phyloP scores from a whole-genome alignment of 108 stramenopile species.

The Stephanodiscus triporus region DNA sequence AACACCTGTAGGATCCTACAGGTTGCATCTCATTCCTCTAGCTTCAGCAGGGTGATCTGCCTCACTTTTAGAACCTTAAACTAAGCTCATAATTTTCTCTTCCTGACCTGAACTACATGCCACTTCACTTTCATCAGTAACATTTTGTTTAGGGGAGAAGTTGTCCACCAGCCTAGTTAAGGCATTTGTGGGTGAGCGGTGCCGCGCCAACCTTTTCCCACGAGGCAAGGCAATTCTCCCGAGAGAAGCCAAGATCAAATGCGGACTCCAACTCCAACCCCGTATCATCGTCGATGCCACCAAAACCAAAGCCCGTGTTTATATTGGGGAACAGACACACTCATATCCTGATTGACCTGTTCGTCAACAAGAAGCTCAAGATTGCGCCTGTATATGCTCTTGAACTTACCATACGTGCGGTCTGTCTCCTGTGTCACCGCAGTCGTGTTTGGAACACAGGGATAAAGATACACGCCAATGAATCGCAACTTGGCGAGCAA shows the following conservation, averaged over 20 bases:
- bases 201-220: slow-evolving; percentile 21
- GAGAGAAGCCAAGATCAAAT: slow-evolving; percentile 8
- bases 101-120: too few species aligned
- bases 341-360: not conserved
- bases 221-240: not conserved
- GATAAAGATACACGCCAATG: slow-evolving; percentile 4
- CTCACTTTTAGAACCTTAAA: too few species aligned
- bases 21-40: too few species aligned
- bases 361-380: not conserved
- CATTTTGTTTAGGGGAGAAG: too few species aligned
- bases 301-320: slow-evolving; percentile 16
- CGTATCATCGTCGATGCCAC: slow-evolving; percentile 8
- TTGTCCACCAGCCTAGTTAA: too few species aligned
- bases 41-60: too few species aligned
- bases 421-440: slow-evolving; percentile 12
- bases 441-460: slow-evolving; percentile 18
- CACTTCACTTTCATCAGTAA: too few species aligned
- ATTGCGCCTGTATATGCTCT: not conserved
- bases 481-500: slow-evolving; percentile 1
- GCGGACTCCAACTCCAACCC: not conserved
- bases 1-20: too few species aligned
- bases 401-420: slow-evolving; percentile 15
- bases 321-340: not conserved
- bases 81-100: too few species aligned
- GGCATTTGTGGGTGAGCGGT: slow-evolving; percentile 1